A percentile compares a stretch with the other conserved stretches of the same genome.
These are phyloP conservation scores for Sordariomycetes sp. DNA, from an alignment of 2,329 filamentous ascomycete species.

Conservation along the genomic window DNA sequence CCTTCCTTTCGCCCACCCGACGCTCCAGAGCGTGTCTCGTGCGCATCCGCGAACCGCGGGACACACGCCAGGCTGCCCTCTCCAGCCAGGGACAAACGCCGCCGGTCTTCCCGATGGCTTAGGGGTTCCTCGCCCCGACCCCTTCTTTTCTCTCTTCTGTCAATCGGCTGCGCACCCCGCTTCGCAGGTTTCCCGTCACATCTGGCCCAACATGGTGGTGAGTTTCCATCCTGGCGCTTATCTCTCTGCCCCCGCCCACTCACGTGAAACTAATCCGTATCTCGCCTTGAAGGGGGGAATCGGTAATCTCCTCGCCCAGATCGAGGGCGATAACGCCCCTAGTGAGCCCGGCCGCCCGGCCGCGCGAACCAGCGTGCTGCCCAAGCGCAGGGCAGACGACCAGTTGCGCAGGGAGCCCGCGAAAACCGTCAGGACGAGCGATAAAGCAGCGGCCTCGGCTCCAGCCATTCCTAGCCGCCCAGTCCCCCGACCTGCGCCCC, in stretches of 20 bases:
- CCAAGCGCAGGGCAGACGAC: slow-evolving; percentile 49
- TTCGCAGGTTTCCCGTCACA: neutral
- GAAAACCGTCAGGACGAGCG: slow-evolving; percentile 22
- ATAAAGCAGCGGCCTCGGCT: neutral
- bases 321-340: slow-evolving; percentile 42
- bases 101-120: neutral
- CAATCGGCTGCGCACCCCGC: neutral
- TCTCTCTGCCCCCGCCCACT: neutral
- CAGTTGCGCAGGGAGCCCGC: slow-evolving; percentile 27
- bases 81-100: neutral
- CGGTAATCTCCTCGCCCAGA: slow-evolving; percentile 49
- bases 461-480: neutral
- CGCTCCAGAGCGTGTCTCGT: neutral
- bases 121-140: neutral
- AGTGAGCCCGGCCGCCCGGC: slow-evolving; percentile 18
- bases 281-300: slow-evolving; percentile 20
- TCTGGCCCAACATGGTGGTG: slow-evolving; percentile 3
- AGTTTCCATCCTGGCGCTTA: neutral
- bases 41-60: neutral
- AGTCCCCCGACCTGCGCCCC: neutral
- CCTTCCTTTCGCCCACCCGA: neutral
- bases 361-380: slow-evolving; percentile 14
- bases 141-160: neutral
- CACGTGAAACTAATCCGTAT: neutral
- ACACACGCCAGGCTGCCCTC: neutral